Evolutionary conservation across 1,139 yeast species (phyloP), one percentile per base, ranked within the genome.

Genomic region (Pichia sp.): DNA sequence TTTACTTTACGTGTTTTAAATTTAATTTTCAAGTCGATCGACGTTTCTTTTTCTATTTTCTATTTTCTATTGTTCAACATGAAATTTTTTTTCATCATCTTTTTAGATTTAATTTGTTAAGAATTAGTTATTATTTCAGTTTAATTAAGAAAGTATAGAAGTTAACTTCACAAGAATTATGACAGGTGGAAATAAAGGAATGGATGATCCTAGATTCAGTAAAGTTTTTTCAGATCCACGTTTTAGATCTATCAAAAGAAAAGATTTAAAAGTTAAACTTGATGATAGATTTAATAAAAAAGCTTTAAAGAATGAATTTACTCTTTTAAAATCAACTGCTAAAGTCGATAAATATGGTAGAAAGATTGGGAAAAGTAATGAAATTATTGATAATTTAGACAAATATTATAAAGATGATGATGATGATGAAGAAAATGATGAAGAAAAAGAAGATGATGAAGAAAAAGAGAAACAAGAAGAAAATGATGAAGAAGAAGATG

Each of bases 311-410:
- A 35, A 49, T 8, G 53, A 49, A 28, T 48, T 48, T 22, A 75
- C 76, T 47, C 73, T 80, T 54, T 78, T 77, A 51, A 74, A 73
- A 39, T 68, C 76, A 3, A 74, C 71, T 49, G 76, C 82, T 9
- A 78, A 76, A 55, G 82, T 87, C 35, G 98, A 92, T 62, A 79
- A 85, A 58, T 90, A 87, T 61, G 98, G 98, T 35, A 74, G 97
- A 60, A 81, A 74, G 56, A 60, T 87, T 24, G 69, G 71, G 43
- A 68, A 70, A 39, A 43, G 41, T 11, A 38, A 47, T 27, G 43
- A 67, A n/a, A 57, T 61, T 41, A 64, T 68, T 42, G 82, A 79
- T 54, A 73, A 84, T 51, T 53, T 54, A 35, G 58, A 55, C 35
- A 52, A 51, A n/a, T 48, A 50, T 55, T 87, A 82, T 58, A 77